phyloP scores from a whole-genome alignment of 116 monocot species.

The Trichopus zeylanicus region DNA sequence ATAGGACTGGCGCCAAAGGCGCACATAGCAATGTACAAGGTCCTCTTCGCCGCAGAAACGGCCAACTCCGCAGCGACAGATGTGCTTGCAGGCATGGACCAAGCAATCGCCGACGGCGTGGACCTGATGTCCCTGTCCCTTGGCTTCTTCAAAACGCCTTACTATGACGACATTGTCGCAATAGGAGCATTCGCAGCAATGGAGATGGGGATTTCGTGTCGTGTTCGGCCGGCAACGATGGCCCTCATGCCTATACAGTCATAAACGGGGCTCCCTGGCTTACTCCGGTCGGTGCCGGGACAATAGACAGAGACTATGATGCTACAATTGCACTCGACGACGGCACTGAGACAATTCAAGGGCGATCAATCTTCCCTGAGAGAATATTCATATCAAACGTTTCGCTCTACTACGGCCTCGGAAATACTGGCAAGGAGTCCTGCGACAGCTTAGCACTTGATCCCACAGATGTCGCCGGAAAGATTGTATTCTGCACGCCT shows the following conservation, averaged over 20 bases:
- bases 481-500: slow-evolving; percentile 18
- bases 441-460: slow-evolving; percentile 4
- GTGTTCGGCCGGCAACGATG: slow-evolving; percentile 33
- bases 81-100: slow-evolving; percentile 43
- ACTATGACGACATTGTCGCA: slow-evolving; percentile 16
- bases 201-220: slow-evolving; percentile 21
- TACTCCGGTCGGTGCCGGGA: slow-evolving; percentile 40
- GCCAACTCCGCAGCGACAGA: slow-evolving; percentile 11
- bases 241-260: slow-evolving; percentile 21
- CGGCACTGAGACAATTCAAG: slow-evolving; percentile 3
- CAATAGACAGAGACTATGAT: slow-evolving; percentile 24
- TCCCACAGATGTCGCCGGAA: slow-evolving; percentile 12
- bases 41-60: background rate
- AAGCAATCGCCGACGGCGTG: slow-evolving; percentile 50
- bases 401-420: slow-evolving; percentile 14
- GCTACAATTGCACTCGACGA: slow-evolving; percentile 16
- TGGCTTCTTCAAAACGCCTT: slow-evolving; percentile 11
- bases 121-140: slow-evolving; percentile 43
- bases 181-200: slow-evolving; percentile 31
- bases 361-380: slow-evolving; percentile 11
- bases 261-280: slow-evolving; percentile 45
- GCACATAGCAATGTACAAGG: slow-evolving; percentile 41
- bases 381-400: slow-evolving; percentile 6
- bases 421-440: slow-evolving; percentile 10
- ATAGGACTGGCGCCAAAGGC: slow-evolving; percentile 37